phyloP scores from a whole-genome alignment of 1,139 yeast genomes.

The Hemisphaericaspora lyxosophila region DNA sequence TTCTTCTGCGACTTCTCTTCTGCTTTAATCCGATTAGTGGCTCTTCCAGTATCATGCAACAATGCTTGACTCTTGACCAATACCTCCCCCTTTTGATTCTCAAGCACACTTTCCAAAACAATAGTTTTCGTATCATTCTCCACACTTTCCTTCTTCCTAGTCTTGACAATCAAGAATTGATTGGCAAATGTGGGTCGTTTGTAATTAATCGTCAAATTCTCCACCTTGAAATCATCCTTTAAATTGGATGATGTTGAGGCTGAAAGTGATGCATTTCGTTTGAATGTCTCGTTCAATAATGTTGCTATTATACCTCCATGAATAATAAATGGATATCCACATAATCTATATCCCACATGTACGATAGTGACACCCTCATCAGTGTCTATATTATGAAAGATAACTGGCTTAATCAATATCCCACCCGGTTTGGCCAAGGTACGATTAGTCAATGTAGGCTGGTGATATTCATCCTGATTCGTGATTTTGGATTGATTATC shows the following conservation, averaged over 20 bases:
- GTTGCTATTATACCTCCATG: conserved; percentile 93
- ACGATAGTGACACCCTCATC: conserved; percentile 65
- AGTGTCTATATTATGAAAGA: conserved; percentile 59
- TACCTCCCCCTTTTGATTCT: conserved; percentile 34
- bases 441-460: conserved; percentile 28
- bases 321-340: conserved; percentile 84
- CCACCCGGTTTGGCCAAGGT: conserved; percentile 68
- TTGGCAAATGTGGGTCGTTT: conserved; percentile 76
- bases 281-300: conserved; percentile 71
- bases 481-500: conserved; percentile 26
- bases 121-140: conserved; percentile 24
- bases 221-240: conserved; percentile 47
- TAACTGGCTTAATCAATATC: conserved; percentile 67
- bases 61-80: conserved; percentile 40
- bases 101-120: conserved; percentile 32
- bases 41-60: conserved; percentile 42
- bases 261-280: conserved; percentile 53
- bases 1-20: conserved; percentile 9
- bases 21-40: conserved; percentile 18
- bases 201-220: conserved; percentile 56
- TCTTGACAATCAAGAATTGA: conserved; percentile 69
- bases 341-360: conserved; percentile 74
- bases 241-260: conserved; percentile 29
- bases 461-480: conserved; percentile 34
- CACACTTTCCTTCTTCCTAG: conserved; percentile 34